Base-by-base conservation (phyloP, 1,139 yeast genomes). In the Lodderomyces theae region DNA sequence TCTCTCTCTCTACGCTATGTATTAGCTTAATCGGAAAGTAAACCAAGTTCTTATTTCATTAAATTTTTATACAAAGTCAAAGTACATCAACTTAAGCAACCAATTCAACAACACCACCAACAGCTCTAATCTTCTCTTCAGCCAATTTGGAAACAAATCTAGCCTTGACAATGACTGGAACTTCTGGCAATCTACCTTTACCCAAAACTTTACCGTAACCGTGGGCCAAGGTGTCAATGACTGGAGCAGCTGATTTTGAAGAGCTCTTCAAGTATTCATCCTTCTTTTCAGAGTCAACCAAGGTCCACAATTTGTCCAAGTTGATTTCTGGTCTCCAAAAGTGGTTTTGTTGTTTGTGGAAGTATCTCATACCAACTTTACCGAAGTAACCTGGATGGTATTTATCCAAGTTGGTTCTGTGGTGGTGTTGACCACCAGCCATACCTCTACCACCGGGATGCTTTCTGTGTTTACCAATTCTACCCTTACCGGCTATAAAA, bases 361-460 rank as follows among this genome's bases (percentile, higher is more conserved):
- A 94, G 86, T 87, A 86, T 86, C 98, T 89, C 97, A 92, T 92
- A 90, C 99, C 99, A 73, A 94, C 97, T 82, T 94, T 94, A 86
- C 99, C 99, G 79, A 94, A 94, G 94, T 94, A 94, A 89, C 99
- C 99, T 68, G 98, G 98, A 77, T 94, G 99, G 96, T 86, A 94
- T 79, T 90, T 92, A 76, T 94, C 98, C 81, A 92, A 79, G 83
- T 89, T 89, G 74, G 92, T 89, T 87, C 97, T 89, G 96, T 94
- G 98, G 80, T 92, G 99, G 77, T 88, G 97, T 79, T 82, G 95
- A 87, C 99, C 99, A 90, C 99, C 99, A 74, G 99, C 99, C 94
- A 80, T 92, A 92, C 99, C 99, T 81, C 98, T 92, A 82, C 99
- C 99, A 92, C 98, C 98, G 64, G 98, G 97, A 69, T 86, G 92